Evolutionary conservation across 169 alveolate species (phyloP).

Genomic region (Eimeria praecox): DNA sequence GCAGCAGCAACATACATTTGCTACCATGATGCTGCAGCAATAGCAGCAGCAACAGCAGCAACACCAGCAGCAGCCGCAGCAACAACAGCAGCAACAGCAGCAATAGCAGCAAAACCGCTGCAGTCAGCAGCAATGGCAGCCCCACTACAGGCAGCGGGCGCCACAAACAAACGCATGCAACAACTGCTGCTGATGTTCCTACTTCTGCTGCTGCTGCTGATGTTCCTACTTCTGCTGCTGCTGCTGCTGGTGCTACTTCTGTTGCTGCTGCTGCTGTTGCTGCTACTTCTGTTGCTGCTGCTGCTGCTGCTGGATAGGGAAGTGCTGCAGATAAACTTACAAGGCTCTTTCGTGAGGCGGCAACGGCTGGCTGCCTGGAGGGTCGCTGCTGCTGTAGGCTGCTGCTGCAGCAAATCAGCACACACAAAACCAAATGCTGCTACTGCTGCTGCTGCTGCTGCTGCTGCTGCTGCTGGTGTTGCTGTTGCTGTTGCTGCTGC

Average conservation of each 20-base stretch:
- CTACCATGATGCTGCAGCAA: background rate
- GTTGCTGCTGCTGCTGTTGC: background rate
- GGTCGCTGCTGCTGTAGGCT: background rate
- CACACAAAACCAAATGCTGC: no score
- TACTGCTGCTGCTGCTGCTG: background rate
- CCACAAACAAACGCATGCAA: background rate
- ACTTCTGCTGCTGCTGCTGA: no score
- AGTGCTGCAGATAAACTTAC: no score
- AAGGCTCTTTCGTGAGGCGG: no score
- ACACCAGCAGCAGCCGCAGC: conserved; percentile 4
- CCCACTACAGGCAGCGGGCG: background rate
- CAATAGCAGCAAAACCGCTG: background rate
- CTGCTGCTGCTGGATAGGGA: background rate
- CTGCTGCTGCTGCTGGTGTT: background rate
- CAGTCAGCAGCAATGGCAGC: background rate
- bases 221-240: background rate
- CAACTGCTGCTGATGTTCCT: background rate
- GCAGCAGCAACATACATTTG: no score
- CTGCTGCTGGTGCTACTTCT: background rate
- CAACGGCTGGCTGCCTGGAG: no score
- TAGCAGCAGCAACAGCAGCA: background rate
- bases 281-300: no score
- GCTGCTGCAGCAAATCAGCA: no score
- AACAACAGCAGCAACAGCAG: background rate
- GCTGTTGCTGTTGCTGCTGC: background rate